phyloP scores from a whole-genome alignment of 257 asterid species.

The Prunella vulgaris region DNA sequence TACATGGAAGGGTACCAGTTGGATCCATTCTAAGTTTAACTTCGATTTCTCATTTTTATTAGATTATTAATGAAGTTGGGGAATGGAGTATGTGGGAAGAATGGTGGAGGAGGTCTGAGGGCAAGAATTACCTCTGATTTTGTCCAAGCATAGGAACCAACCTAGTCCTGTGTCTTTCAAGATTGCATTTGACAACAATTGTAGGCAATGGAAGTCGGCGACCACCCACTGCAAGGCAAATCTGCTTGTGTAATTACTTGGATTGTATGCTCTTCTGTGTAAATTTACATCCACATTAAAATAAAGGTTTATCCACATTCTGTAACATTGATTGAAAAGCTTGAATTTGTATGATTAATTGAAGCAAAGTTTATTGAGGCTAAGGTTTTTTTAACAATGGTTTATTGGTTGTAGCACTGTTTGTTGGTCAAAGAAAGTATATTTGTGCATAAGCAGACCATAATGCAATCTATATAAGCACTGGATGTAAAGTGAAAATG shows the following conservation, averaged over 20 bases:
- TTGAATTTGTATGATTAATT: not conserved
- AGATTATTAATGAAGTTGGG: not conserved
- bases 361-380: too few species aligned
- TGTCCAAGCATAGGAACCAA: not conserved
- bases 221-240: too few species aligned
- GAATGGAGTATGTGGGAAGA: not conserved
- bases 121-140: not conserved
- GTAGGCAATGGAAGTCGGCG: not conserved
- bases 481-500: too few species aligned
- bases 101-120: not conserved
- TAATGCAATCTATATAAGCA: too few species aligned
- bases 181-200: not conserved
- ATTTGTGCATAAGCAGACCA: not conserved
- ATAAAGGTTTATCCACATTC: not conserved
- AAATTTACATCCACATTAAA: not conserved
- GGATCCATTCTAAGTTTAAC: not conserved
- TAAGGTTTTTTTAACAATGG: too few species aligned
- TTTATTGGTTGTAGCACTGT: not conserved
- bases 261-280: not conserved
- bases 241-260: too few species aligned
- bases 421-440: too few species aligned
- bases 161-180: too few species aligned
- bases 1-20: not conserved
- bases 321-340: not conserved
- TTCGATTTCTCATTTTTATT: not conserved